These are phyloP conservation scores for Leishmania martiniquensis DNA, from an alignment of 208 protist species.

Conservation along the genomic window DNA sequence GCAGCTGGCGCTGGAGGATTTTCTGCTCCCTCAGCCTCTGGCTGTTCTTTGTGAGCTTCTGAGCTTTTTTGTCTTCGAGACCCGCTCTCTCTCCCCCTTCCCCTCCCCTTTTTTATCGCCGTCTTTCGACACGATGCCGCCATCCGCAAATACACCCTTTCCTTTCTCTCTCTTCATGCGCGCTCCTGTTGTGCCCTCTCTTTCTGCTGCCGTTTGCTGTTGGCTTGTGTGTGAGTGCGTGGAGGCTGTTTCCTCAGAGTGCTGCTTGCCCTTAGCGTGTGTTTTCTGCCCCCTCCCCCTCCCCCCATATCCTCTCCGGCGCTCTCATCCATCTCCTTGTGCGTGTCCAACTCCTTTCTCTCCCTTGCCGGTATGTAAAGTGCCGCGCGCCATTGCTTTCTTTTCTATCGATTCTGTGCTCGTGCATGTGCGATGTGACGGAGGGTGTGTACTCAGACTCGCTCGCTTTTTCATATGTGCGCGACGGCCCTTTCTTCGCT, in stretches of 20 bases:
- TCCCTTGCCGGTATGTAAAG: background rate
- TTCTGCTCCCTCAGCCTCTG: background rate
- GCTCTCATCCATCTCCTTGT: background rate
- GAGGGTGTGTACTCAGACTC: background rate
- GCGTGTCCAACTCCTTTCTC: background rate
- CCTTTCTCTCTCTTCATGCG: background rate
- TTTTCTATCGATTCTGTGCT: background rate
- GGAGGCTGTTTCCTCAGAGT: no score
- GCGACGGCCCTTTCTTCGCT: background rate
- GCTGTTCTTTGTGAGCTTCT: background rate
- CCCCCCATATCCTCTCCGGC: background rate
- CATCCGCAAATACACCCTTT: background rate
- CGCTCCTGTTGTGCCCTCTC: background rate
- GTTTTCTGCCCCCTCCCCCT: background rate
- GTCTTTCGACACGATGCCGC: background rate
- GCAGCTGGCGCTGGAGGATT: background rate
- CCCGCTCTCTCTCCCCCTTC: background rate
- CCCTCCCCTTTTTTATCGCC: background rate
- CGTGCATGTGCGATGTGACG: background rate
- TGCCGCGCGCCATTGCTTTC: background rate
- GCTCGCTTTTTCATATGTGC: background rate
- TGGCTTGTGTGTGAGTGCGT: background rate
- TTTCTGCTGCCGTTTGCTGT: background rate
- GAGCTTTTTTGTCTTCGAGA: background rate
- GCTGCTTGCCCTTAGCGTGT: background rate